Evolutionary conservation across 352 stramenopile species (phyloP).

Genomic region (Phytophthora sansomeana): DNA sequence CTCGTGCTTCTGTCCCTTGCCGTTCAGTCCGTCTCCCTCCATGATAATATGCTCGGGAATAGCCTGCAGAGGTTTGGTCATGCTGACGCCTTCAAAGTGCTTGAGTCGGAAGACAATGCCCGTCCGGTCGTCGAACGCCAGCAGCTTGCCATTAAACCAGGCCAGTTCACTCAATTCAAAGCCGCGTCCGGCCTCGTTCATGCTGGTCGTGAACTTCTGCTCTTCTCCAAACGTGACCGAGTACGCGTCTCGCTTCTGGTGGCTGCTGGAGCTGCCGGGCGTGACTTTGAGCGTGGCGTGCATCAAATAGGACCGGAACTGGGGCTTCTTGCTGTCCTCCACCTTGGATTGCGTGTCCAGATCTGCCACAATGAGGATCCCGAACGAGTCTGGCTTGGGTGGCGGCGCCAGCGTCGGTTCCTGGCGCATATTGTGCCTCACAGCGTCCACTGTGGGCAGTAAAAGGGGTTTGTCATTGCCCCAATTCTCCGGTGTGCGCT

Average conservation of each 20-base stretch:
- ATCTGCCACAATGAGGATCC: constrained; percentile 95
- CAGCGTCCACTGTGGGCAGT: constrained; percentile 14
- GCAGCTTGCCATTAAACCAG: constrained; percentile 89
- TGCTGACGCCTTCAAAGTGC: constrained; percentile 68
- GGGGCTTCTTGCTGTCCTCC: constrained; percentile 87
- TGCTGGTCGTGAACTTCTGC: constrained; percentile 77
- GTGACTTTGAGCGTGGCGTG: constrained; percentile 89
- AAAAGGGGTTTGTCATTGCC: constrained; percentile 26
- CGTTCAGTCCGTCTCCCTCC: constrained; percentile 95
- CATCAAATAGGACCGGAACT: constrained; percentile 92
- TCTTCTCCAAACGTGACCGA: constrained; percentile 72
- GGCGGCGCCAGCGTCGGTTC: constrained; percentile 37
- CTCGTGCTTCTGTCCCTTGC: constrained; percentile 99
- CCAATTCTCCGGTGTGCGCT: constrained; percentile 41
- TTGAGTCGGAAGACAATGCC: constrained; percentile 98
- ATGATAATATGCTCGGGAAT: constrained; percentile 97
- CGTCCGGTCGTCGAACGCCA: constrained; percentile 98
- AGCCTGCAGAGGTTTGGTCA: constrained; percentile 74
- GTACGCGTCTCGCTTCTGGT: constrained; percentile 58
- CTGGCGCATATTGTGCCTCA: constrained; percentile 41
- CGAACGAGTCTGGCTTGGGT: constrained; percentile 70
- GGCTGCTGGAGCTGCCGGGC: constrained; percentile 38
- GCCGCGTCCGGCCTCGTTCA: constrained; percentile 96
- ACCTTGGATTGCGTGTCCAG: constrained; percentile 95
- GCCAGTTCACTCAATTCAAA: constrained; percentile 96